A percentile compares a stretch with the other conserved stretches of the same genome.
These are phyloP conservation scores for Stephanocyclus meneghinianus DNA, from an alignment of 352 stramenopile species.

Conservation along the genomic window DNA sequence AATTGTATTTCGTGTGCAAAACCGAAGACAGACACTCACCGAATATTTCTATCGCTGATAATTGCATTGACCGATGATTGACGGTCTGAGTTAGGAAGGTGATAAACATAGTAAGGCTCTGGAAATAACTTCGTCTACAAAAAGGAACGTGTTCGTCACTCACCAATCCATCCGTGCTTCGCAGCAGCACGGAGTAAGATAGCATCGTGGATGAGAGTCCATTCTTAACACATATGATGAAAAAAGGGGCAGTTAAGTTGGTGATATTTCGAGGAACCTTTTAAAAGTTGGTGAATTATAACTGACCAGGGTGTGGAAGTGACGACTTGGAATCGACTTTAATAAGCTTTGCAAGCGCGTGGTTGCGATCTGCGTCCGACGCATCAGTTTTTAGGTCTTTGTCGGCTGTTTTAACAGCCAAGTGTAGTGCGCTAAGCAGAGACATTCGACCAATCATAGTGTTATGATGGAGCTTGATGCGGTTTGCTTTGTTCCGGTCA, in stretches of 20 bases:
- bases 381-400: constrained; percentile 31
- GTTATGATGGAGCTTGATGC: constrained; percentile 34
- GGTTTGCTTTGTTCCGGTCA: constrained; percentile 60
- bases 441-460: constrained; percentile 9
- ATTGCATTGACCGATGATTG: constrained; percentile 57
- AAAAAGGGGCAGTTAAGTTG: too few species aligned
- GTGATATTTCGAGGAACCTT: too few species aligned
- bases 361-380: constrained; percentile 34
- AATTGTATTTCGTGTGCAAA: too few species aligned
- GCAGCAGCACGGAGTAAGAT: constrained; percentile 69
- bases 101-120: too few species aligned
- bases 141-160: too few species aligned
- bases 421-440: constrained; percentile 1
- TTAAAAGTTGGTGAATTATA: too few species aligned
- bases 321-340: constrained; percentile 44
- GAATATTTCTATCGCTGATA: constrained; percentile 62
- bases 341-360: constrained; percentile 50
- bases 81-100: constrained; percentile 20
- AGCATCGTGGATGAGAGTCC: constrained; percentile 75
- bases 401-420: constrained; percentile 37
- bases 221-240: constrained; percentile 27
- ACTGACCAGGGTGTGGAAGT: constrained; percentile 58
- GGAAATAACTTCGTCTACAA: too few species aligned
- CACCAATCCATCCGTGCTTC: constrained; percentile 79
- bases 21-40: too few species aligned